Conservation (phyloP, 441 rosid species). For the Monsonia emarginata region DNA sequence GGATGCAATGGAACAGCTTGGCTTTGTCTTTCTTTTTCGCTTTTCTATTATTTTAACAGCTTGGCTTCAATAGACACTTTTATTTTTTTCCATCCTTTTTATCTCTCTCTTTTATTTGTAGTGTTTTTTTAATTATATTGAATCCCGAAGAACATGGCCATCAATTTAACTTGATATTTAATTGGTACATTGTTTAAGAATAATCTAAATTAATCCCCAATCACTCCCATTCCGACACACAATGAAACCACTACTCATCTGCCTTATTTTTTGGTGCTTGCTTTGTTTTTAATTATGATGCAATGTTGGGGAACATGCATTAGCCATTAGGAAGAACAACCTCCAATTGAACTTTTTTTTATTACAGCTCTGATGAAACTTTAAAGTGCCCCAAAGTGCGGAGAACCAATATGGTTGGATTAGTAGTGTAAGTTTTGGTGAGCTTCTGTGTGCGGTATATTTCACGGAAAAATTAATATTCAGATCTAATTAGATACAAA, state of each 20-base stretch:
- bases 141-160: neutral
- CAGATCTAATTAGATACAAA: too few species aligned
- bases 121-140: neutral
- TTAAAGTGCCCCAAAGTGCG: too few species aligned
- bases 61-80: neutral
- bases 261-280: neutral
- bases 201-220: neutral
- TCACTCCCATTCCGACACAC: neutral
- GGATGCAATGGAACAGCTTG: neutral
- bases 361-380: too few species aligned
- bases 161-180: neutral
- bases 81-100: neutral
- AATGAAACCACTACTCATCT: neutral
- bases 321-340: neutral
- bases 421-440: too few species aligned
- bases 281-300: neutral
- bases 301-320: neutral
- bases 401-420: too few species aligned
- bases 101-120: neutral
- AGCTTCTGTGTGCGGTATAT: too few species aligned
- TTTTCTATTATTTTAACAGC: neutral
- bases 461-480: too few species aligned
- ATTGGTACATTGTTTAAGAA: neutral
- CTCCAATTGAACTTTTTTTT: too few species aligned
- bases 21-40: neutral